Percentiles rank a stretch among this genome's conserved stretches.
These are phyloP conservation scores for Sporisorium sorghi DNA, from an alignment of 1,284 basidiomycete genomes.

Conservation along the genomic window DNA sequence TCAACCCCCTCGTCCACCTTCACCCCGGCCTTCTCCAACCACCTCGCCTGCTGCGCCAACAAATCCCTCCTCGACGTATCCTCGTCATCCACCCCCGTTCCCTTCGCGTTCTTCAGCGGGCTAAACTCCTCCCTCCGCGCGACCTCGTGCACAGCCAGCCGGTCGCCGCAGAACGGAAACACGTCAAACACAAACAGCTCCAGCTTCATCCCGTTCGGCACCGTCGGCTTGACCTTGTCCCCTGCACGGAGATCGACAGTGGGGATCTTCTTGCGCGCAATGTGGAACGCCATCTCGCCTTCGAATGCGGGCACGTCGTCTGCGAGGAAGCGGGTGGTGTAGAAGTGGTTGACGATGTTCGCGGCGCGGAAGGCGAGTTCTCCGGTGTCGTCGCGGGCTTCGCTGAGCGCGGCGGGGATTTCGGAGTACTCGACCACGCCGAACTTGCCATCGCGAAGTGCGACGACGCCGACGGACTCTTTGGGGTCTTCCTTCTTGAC, in stretches of 20 bases:
- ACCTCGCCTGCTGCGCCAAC: slow-evolving; percentile 87
- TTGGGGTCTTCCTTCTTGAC: slow-evolving; percentile 87
- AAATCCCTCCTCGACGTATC: slow-evolving; percentile 90
- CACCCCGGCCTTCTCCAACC: slow-evolving; percentile 84
- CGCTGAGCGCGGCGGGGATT: slow-evolving; percentile 86
- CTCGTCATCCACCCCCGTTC: slow-evolving; percentile 91
- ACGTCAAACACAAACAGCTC: slow-evolving; percentile 99
- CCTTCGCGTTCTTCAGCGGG: slow-evolving; percentile 96
- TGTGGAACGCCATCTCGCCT: slow-evolving; percentile 91
- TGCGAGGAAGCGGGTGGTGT: slow-evolving; percentile 87
- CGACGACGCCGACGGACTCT: slow-evolving; percentile 96
- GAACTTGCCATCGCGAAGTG: slow-evolving; percentile 82
- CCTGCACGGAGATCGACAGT: slow-evolving; percentile 74
- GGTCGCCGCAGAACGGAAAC: slow-evolving; percentile 83
- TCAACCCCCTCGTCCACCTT: slow-evolving; percentile 78
- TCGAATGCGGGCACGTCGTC: slow-evolving; percentile 82
- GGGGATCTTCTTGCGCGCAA: slow-evolving; percentile 97
- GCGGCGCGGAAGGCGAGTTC: slow-evolving; percentile 87
- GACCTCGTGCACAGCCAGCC: slow-evolving; percentile 89
- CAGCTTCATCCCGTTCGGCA: slow-evolving; percentile 99
- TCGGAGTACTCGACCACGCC: slow-evolving; percentile 98
- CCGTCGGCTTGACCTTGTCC: slow-evolving; percentile 78
- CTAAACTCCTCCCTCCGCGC: slow-evolving; percentile 90
- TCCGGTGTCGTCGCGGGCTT: slow-evolving; percentile 77
- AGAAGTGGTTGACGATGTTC: slow-evolving; percentile 99